A percentile compares a stretch with the other conserved stretches of the same genome.
Conservation (phyloP, 768 basidiomycete genomes). For the Boletus patriciae region DNA sequence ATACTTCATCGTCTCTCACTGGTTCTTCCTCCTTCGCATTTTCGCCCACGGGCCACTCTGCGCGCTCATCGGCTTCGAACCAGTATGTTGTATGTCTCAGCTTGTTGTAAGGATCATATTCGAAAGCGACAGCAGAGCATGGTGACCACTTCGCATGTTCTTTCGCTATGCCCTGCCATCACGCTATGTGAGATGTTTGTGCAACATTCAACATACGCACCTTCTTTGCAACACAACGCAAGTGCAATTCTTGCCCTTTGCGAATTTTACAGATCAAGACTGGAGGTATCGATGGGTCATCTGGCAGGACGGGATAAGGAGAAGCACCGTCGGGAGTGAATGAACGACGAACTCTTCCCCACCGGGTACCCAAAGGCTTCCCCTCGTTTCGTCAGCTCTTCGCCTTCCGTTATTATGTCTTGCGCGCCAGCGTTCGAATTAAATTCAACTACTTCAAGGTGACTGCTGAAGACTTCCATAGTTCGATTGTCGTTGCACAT, state of each 20-base stretch:
- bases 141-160: conserved; percentile 99
- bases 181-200: not conserved
- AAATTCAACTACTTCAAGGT: conserved; percentile 64
- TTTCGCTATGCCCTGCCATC: conserved; percentile 87
- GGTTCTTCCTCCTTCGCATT: conserved; percentile 86
- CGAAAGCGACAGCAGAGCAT: conserved; percentile 90
- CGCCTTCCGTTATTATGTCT: conserved; percentile 44
- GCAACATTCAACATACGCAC: conserved; percentile 40
- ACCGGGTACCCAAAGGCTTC: conserved; percentile 80
- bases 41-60: conserved; percentile 89
- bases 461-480: conserved; percentile 84
- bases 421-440: conserved; percentile 40
- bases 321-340: not conserved
- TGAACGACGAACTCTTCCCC: conserved; percentile 64
- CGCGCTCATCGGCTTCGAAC: conserved; percentile 79
- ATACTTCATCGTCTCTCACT: conserved; percentile 75
- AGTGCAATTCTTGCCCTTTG: conserved; percentile 87
- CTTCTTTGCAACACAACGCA: conserved; percentile 91
- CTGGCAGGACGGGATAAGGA: conserved; percentile 36
- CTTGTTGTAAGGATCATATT: conserved; percentile 98
- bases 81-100: conserved; percentile 94
- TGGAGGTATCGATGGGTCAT: conserved; percentile 59
- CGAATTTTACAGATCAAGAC: conserved; percentile 90
- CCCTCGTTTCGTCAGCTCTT: conserved; percentile 72
- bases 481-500: conserved; percentile 69